phyloP scores from a whole-genome alignment of 768 basidiomycete species.

The Kwoniella newhampshirensis region DNA sequence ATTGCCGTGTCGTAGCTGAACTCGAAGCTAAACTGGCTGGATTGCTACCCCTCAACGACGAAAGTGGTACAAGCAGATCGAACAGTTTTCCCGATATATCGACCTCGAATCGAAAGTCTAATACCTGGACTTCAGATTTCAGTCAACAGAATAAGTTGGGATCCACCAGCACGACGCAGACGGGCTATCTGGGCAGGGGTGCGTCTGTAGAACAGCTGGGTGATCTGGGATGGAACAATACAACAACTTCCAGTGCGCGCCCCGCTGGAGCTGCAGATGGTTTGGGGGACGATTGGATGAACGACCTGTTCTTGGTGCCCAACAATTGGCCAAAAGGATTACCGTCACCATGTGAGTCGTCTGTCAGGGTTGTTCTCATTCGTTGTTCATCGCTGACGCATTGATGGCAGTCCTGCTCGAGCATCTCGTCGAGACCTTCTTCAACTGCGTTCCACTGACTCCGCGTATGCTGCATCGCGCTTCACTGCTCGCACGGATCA shows the following conservation, averaged over 20 bases:
- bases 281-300: conserved; percentile 22
- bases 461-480: conserved; percentile 67
- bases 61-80: too few relatives aligned
- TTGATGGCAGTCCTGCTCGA: conserved; percentile 40
- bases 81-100: too few relatives aligned
- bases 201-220: too few relatives aligned
- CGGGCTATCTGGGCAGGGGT: too few relatives aligned
- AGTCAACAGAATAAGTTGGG: too few relatives aligned
- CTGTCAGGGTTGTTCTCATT: neutral
- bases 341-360: conserved; percentile 40
- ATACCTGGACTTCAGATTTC: too few relatives aligned
- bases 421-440: conserved; percentile 68
- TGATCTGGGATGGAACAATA: too few relatives aligned
- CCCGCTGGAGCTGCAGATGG: neutral
- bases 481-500: conserved; percentile 66
- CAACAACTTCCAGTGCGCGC: too few relatives aligned
- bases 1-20: conserved; percentile 12
- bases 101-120: too few relatives aligned
- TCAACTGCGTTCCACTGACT: conserved; percentile 72
- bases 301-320: conserved; percentile 35
- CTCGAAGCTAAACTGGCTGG: conserved; percentile 18
- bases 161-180: too few relatives aligned
- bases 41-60: conserved; percentile 14
- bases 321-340: conserved; percentile 43
- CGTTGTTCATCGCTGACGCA: neutral